Percentiles rank a stretch among this genome's conserved stretches.
phyloP scores from a whole-genome alignment of 192 early-diverging fungal genomes.

The Physocladia obscura region DNA sequence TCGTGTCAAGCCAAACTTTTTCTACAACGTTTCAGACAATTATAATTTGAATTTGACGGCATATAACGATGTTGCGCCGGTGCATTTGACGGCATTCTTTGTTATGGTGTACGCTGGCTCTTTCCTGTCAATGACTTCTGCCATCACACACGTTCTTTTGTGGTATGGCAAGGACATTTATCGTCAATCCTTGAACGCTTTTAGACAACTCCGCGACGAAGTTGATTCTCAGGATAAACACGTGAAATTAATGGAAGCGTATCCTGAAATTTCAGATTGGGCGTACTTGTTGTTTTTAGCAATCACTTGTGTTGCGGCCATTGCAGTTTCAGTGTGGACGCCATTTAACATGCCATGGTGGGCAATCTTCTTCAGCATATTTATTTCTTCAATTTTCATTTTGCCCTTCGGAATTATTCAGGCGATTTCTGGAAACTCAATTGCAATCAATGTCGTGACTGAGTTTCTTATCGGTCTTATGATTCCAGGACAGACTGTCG shows the following conservation, averaged over 20 bases:
- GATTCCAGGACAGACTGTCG: slow-evolving; percentile 62
- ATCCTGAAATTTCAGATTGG: slow-evolving; percentile 52
- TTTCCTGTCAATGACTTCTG: slow-evolving; percentile 53
- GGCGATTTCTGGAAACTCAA: slow-evolving; percentile 56
- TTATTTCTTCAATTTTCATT: slow-evolving; percentile 23
- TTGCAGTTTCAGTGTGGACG: slow-evolving; percentile 26
- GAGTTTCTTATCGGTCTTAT: slow-evolving; percentile 65
- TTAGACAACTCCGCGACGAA: slow-evolving; percentile 7
- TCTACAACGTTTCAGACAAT: slow-evolving; percentile 17
- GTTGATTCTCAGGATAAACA: slow-evolving; percentile 48
- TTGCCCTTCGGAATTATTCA: slow-evolving; percentile 71
- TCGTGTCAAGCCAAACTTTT: slow-evolving; percentile 6
- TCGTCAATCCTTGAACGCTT: slow-evolving; percentile 15
- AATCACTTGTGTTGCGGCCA: not conserved
- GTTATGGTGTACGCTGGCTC: slow-evolving; percentile 31
- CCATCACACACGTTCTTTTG: slow-evolving; percentile 59
- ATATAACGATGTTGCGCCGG: slow-evolving; percentile 22
- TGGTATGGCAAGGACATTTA: slow-evolving; percentile 34
- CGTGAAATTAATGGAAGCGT: slow-evolving; percentile 31
- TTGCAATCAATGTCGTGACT: slow-evolving; percentile 59
- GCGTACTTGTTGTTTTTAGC: slow-evolving; percentile 55
- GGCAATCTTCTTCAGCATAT: slow-evolving; percentile 46
- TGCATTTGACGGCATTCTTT: slow-evolving; percentile 25
- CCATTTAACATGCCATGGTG: slow-evolving; percentile 75
- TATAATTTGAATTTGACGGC: slow-evolving; percentile 29